These are phyloP conservation scores for Trichoderma brevicompactum DNA, from an alignment of 2,329 filamentous ascomycete species.

Conservation along the genomic window DNA sequence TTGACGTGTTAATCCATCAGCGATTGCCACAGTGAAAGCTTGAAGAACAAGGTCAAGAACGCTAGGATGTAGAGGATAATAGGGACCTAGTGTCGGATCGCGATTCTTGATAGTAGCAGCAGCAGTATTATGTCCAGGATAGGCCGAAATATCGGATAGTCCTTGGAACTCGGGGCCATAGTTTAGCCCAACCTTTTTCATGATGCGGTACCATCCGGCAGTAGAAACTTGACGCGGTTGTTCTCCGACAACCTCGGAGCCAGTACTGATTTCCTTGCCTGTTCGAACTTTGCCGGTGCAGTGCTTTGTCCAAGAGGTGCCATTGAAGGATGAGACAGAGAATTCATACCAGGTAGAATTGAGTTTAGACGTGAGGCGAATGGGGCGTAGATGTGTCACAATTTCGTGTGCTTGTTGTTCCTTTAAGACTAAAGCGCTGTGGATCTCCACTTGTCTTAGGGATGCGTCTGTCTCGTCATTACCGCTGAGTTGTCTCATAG, in stretches of 20 bases:
- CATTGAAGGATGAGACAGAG: constrained; percentile 29
- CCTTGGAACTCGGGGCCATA: constrained; percentile 28
- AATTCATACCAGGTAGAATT: constrained; percentile 32
- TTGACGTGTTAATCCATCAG: constrained; percentile 9
- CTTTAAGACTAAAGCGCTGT: constrained; percentile 27
- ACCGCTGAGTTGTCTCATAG: constrained; percentile 35
- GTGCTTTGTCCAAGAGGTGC: constrained; percentile 25
- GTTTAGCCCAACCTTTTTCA: constrained; percentile 27
- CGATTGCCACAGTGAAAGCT: constrained; percentile 17
- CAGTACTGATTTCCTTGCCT: constrained; percentile 11
- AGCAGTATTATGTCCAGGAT: background rate
- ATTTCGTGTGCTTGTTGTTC: constrained; percentile 28
- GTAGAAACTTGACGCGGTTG: constrained; percentile 18
- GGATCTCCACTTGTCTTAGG: constrained; percentile 28
- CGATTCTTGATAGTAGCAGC: background rate
- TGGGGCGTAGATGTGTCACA: constrained; percentile 27
- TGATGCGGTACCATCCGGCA: constrained; percentile 13
- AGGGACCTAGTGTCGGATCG: background rate
- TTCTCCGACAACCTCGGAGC: background rate
- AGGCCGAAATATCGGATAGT: constrained; percentile 25
- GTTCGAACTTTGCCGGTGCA: constrained; percentile 3
- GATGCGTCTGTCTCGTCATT: constrained; percentile 6
- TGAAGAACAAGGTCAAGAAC: constrained; percentile 27
- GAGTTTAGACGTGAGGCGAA: constrained; percentile 19
- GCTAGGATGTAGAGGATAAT: constrained; percentile 27